Evolutionary conservation across 129 eudicot genomes (phyloP), one percentile per base, ranked within the genome.

Genomic region (Calendula officinalis): DNA sequence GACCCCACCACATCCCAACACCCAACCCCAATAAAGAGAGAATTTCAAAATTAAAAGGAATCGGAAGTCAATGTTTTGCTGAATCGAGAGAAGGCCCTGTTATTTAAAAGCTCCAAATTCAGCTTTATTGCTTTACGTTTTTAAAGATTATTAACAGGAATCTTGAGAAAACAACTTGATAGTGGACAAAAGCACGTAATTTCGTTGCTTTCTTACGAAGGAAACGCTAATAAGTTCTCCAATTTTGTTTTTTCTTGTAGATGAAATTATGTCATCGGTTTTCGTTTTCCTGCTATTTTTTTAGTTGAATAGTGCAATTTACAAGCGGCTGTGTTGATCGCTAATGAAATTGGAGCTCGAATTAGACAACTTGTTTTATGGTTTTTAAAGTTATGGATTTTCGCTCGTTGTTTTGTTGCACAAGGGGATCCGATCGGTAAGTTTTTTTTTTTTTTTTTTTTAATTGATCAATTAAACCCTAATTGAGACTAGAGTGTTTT

Each of bases 391-490:
- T 13, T 33, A 84, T 80, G 90, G 84, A 66, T 66, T 53, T 77
- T 52, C 70, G 77, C 27, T 58, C 75, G 0, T 14, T 80, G 40
- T 71, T 80, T 55, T 81, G 90, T 30, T 84, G 90, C 72, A 56
- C 15, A 30, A 57, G 54, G 32, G 68, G 68, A 33, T 77, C 61
- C 33, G 70, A 83, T 77, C 67, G 85, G 89, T 83, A 72, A 4
- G 77, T 67, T 54, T 22, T 48, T 8, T 36, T 66, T 47, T 44
- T 7, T 22, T 53, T 72, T 46, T 14, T 38, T 7, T 68, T 75
- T 39, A 37, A 45, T 46, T 48, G 46, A 45, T 47, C 22, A 17
- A 8, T 71, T 33, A 30, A 59, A 40, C 13, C 7, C 14, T 11
- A 41, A 34, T n/a, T 50, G 14, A 15, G 17, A 9, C 14, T 50